These are phyloP conservation scores for Postia placenta DNA, from an alignment of 768 basidiomycete genomes.

Conservation along the genomic window DNA sequence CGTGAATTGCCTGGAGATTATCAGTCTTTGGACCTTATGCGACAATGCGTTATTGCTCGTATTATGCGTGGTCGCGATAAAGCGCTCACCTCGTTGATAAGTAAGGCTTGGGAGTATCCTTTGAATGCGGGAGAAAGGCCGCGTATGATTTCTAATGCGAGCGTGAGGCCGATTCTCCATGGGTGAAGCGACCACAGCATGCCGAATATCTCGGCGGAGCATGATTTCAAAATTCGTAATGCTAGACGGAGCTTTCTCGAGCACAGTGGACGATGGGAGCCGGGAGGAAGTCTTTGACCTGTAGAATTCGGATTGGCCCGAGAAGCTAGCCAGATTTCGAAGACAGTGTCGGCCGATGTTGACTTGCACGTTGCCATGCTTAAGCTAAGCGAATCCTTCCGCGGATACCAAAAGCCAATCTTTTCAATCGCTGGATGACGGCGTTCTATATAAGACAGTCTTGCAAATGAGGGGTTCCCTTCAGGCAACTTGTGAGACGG, in stretches of 20 bases:
- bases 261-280: slow-evolving; percentile 62
- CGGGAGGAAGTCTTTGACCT: slow-evolving; percentile 37
- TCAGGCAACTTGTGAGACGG: no score
- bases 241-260: slow-evolving; percentile 53
- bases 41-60: neutral
- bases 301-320: slow-evolving; percentile 9
- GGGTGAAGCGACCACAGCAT: slow-evolving; percentile 55
- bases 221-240: slow-evolving; percentile 43
- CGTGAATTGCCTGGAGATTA: slow-evolving; percentile 60
- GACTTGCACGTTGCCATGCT: no score
- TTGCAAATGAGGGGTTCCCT: no score
- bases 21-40: slow-evolving; percentile 50
- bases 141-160: slow-evolving; percentile 61
- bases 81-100: slow-evolving; percentile 70
- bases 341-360: slow-evolving; percentile 15
- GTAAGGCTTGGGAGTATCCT: slow-evolving; percentile 81
- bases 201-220: slow-evolving; percentile 49
- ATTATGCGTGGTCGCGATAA: neutral
- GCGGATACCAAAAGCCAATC: no score
- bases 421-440: no score
- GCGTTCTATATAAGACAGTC: no score
- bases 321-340: slow-evolving; percentile 24
- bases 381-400: no score
- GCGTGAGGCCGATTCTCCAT: slow-evolving; percentile 62
- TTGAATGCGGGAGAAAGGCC: slow-evolving; percentile 78